These are phyloP conservation scores for Fonsecaea pugnacius DNA, from an alignment of 2,329 filamentous ascomycete genomes.

Conservation along the genomic window DNA sequence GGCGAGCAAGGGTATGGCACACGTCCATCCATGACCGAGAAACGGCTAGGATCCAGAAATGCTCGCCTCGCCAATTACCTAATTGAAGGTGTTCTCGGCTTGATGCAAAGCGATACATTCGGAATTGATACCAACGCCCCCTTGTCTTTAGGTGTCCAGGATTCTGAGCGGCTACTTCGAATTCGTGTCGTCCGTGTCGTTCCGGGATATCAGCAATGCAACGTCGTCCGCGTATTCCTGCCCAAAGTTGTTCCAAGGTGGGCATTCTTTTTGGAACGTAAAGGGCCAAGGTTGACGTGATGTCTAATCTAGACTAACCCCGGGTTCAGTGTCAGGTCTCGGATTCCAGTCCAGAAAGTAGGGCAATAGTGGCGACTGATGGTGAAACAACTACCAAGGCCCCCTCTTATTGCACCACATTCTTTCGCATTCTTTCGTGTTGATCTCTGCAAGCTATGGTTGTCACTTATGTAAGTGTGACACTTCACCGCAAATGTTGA, in stretches of 20 bases:
- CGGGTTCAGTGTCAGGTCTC: neutral
- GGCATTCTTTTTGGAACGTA: neutral
- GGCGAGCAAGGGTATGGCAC: neutral
- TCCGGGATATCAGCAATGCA: neutral
- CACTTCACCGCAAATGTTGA: neutral
- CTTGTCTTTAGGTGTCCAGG: neutral
- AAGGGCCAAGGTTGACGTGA: neutral
- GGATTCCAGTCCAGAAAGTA: neutral
- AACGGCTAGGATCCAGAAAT: neutral
- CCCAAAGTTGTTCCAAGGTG: neutral
- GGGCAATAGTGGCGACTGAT: neutral
- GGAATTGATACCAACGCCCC: neutral
- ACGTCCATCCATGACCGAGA: neutral
- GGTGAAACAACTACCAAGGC: neutral
- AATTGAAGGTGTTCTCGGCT: neutral
- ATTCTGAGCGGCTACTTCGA: neutral
- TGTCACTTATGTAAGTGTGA: neutral
- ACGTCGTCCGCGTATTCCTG: neutral
- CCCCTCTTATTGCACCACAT: neutral
- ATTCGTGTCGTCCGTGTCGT: neutral
- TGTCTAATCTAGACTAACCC: neutral
- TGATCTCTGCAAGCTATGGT: neutral
- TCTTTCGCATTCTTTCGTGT: neutral
- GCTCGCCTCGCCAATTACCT: neutral
- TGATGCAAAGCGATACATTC: neutral